Conservation (phyloP, 2,329 filamentous ascomycete genomes). For the Tolypocladium album region DNA sequence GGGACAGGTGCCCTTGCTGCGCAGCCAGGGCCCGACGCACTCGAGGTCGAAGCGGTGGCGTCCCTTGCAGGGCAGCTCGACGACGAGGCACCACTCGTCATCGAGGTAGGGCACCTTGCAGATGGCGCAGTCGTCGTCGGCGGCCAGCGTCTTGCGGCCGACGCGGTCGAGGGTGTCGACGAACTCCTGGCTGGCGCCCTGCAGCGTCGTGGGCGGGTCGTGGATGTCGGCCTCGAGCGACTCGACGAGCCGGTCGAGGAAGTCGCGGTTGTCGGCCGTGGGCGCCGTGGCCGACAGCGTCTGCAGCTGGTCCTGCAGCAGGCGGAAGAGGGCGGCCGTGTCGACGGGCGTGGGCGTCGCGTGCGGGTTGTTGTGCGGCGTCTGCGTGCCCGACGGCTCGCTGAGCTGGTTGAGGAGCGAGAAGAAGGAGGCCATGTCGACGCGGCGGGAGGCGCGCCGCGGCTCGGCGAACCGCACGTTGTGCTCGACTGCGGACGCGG, state of each 20-base stretch:
- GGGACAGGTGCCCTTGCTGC: slow-evolving; percentile 53
- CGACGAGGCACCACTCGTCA: slow-evolving; percentile 51
- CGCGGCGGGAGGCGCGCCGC: slow-evolving; percentile 35
- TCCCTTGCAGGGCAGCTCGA: slow-evolving; percentile 51
- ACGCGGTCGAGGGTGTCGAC: slow-evolving; percentile 51
- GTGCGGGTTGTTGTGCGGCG: slow-evolving; percentile 40
- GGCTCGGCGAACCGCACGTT: slow-evolving; percentile 39
- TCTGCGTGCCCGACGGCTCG: slow-evolving; percentile 20
- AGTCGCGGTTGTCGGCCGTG: slow-evolving; percentile 32
- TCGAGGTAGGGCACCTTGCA: slow-evolving; percentile 52
- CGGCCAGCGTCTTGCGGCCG: slow-evolving; percentile 33
- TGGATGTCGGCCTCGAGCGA: slow-evolving; percentile 39
- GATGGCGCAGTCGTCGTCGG: slow-evolving; percentile 49
- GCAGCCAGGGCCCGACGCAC: slow-evolving; percentile 55
- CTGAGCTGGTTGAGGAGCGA: slow-evolving; percentile 45
- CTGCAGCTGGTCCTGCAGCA: slow-evolving; percentile 48
- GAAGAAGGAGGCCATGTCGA: slow-evolving; percentile 55
- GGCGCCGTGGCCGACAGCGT: slow-evolving; percentile 39
- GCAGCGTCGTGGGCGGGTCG: slow-evolving; percentile 38
- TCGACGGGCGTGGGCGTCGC: slow-evolving; percentile 51
- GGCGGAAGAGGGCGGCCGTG: slow-evolving; percentile 43
- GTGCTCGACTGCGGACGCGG: slow-evolving; percentile 44
- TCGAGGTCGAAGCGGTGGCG: slow-evolving; percentile 54
- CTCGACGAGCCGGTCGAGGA: slow-evolving; percentile 38
- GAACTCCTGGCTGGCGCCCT: slow-evolving; percentile 48